Conservation (phyloP, 768 basidiomycete genomes). For the Russula vinacea region DNA sequence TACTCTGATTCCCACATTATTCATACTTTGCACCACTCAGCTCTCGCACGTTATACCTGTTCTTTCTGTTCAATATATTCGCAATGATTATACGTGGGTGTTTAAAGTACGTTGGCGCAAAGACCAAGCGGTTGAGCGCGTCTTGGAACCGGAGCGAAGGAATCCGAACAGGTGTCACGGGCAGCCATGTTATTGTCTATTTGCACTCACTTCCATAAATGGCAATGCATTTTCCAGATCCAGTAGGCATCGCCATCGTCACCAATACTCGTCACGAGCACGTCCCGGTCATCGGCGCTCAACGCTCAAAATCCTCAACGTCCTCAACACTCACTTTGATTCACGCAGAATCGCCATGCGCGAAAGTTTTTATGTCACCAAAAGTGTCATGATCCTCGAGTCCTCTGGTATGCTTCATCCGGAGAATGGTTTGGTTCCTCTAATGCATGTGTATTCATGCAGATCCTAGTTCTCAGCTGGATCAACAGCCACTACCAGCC, state of each 20-base stretch:
- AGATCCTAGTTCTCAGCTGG: not conserved
- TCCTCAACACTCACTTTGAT: not conserved
- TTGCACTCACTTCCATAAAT: not conserved
- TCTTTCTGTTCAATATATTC: not conserved
- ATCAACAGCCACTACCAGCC: too few relatives aligned
- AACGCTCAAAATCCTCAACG: too few relatives aligned
- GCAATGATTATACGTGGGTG: not conserved
- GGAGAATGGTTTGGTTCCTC: not conserved
- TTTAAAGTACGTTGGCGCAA: not conserved
- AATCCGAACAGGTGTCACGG: not conserved
- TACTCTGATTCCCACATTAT: not conserved
- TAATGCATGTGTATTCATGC: not conserved
- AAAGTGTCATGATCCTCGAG: not conserved
- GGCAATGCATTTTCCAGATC: not conserved
- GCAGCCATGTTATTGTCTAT: not conserved
- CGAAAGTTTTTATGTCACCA: too few relatives aligned
- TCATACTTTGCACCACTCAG: not conserved
- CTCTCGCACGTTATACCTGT: not conserved
- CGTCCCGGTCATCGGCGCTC: not conserved
- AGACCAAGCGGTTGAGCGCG: not conserved
- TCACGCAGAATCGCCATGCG: not conserved
- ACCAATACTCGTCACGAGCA: not conserved
- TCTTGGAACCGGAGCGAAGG: not conserved
- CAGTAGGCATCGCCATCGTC: not conserved
- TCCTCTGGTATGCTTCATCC: slow-evolving; percentile 8